Base-by-base conservation (phyloP, 495 filamentous ascomycete genomes). In the Monascus purpureus region DNA sequence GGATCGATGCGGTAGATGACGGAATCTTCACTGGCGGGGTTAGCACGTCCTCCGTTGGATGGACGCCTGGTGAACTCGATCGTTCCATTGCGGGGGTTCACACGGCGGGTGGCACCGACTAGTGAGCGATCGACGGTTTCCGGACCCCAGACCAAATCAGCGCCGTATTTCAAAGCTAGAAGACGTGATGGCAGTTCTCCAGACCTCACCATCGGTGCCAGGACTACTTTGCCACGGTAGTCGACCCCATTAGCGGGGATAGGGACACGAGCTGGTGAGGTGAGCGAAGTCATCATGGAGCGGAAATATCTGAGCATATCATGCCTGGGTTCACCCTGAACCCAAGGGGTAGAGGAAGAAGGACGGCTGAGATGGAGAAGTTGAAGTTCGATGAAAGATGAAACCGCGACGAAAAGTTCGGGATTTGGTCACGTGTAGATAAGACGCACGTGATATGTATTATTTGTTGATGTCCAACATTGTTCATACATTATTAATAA, bases 141-240 rank as follows among this genome's bases (percentile, higher is more conserved):
- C 5, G 90, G 90, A 7, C 87, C 88, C 90, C 88, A 97, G 36
- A 96, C 90, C 9, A 96, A 70, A 50, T 96, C 90, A 26, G 92
- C 92, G 28, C 90, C 90, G 50, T 97, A 96, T 43, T 92, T 77
- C 13, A 97, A 71, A 5, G 90, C 80, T 3, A 87, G 50, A 1
- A 97, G 70, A 11, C 90, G 76, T 6, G 80, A 85, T 3, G 92
- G 92, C 12, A 95, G 64, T 60, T 99, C 90, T 42, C 92, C 92
- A 16, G 81, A 87, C 23, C 90, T 77, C 15, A 97, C 90, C 90
- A 97, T 97, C 24, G 90, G 90, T 15, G 90, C 90, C 19, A 99
- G 77, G 19, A 94, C 92, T 38, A 95, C 55, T 57, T 92, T 95
- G 45, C 77, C 78, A 41, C 86, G 73, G 55, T 92, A 95, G 60